Conservation (phyloP, 306 rosid genomes). For the Sophora flavescens region DNA sequence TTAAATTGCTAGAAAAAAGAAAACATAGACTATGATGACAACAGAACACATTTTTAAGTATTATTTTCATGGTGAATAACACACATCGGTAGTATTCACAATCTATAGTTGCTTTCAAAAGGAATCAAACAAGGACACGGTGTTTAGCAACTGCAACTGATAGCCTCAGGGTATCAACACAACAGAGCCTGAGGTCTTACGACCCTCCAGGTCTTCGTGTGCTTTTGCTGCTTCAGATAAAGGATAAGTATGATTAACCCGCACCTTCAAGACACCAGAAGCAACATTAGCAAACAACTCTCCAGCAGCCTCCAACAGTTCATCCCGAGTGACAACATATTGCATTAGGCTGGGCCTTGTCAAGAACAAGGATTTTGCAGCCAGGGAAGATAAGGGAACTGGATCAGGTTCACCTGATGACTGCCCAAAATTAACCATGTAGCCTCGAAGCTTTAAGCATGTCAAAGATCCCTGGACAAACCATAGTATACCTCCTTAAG, state of each 20-base stretch:
- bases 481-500: background rate
- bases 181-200: constrained; percentile 83
- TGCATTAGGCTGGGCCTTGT: constrained; percentile 80
- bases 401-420: constrained; percentile 92
- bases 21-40: no score
- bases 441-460: constrained; percentile 74
- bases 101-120: constrained; percentile 6
- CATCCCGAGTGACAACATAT: constrained; percentile 67
- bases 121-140: constrained; percentile 19
- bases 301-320: constrained; percentile 71
- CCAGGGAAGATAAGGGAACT: constrained; percentile 75
- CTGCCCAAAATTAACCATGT: constrained; percentile 90
- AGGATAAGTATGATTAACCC: constrained; percentile 85
- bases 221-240: constrained; percentile 83
- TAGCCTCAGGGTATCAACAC: constrained; percentile 76
- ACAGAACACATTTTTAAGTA: no score
- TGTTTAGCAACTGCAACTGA: background rate
- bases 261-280: constrained; percentile 68
- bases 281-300: constrained; percentile 72
- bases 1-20: no score
- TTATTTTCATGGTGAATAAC: background rate
- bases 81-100: background rate
- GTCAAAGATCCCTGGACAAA: constrained; percentile 77
- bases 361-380: constrained; percentile 77
- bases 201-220: constrained; percentile 77